Conservation (phyloP, 2,329 filamentous ascomycete genomes). For the Lasiodiplodia sp. region DNA sequence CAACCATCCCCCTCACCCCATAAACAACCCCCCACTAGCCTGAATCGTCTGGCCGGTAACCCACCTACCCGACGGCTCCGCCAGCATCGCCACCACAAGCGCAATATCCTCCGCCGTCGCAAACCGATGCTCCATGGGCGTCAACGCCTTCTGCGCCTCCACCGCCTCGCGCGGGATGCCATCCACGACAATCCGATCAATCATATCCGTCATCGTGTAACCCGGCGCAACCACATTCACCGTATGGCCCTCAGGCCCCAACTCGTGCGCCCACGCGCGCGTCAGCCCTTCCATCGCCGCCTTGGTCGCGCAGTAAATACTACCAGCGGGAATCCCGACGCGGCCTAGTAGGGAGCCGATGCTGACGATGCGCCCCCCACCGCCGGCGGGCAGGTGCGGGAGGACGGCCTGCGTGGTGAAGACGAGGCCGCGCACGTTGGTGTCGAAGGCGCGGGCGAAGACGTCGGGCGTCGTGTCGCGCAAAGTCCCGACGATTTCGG, state of each 20-base stretch:
- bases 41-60: slow-evolving; percentile 62
- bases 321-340: slow-evolving; percentile 82
- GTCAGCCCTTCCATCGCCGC: slow-evolving; percentile 74
- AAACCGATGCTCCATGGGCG: too few species aligned
- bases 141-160: slow-evolving; percentile 58
- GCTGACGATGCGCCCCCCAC: slow-evolving; percentile 87
- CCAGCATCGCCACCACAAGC: slow-evolving; percentile 63
- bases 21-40: slow-evolving; percentile 59
- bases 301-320: slow-evolving; percentile 93
- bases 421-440: slow-evolving; percentile 93
- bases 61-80: slow-evolving; percentile 53
- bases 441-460: slow-evolving; percentile 85
- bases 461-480: slow-evolving; percentile 85
- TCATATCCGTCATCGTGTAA: slow-evolving; percentile 65
- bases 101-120: slow-evolving; percentile 63
- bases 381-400: slow-evolving; percentile 75
- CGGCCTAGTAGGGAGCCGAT: slow-evolving; percentile 88
- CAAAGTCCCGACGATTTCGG: slow-evolving; percentile 84
- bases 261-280: slow-evolving; percentile 64
- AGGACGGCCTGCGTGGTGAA: slow-evolving; percentile 94
- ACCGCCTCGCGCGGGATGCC: slow-evolving; percentile 59
- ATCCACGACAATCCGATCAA: slow-evolving; percentile 43
- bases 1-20: slow-evolving; percentile 34
- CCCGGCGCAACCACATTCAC: slow-evolving; percentile 69
- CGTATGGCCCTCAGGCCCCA: slow-evolving; percentile 64